Percentiles rank a stretch among this genome's conserved stretches.
Evolutionary conservation across 768 basidiomycete genomes (phyloP).

Genomic region (Mycena vulgaris): DNA sequence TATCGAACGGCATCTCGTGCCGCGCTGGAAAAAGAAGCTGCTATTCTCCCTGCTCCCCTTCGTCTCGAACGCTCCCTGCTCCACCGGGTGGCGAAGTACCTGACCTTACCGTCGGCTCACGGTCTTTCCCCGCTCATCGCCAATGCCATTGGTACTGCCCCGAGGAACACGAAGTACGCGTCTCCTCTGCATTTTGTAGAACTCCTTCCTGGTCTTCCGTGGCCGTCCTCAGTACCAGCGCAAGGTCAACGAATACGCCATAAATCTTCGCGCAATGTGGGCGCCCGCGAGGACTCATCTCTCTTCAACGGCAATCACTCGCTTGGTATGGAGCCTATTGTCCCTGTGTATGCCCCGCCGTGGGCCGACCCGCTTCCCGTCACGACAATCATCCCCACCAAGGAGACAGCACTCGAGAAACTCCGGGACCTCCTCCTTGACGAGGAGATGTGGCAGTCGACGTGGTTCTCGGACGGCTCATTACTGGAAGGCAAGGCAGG

Average conservation of each 20-base stretch:
- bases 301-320: not conserved
- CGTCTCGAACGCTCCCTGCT: not conserved
- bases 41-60: not conserved
- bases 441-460: not conserved
- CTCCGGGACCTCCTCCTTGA: not conserved
- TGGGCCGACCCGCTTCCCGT: not conserved
- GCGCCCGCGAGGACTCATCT: not conserved
- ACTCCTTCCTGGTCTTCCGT: not conserved
- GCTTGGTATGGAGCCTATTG: conserved; percentile 2
- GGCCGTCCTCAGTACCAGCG: not conserved
- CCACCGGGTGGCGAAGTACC: not conserved
- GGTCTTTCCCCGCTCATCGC: not conserved
- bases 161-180: not conserved
- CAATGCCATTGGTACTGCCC: not conserved
- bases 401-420: not conserved
- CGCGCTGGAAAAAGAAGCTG: not conserved
- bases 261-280: not conserved
- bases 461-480: conserved; percentile 22
- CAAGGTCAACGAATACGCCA: not conserved
- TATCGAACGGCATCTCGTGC: not conserved
- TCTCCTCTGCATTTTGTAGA: not conserved
- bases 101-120: not conserved
- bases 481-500: too few relatives aligned
- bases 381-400: not conserved
- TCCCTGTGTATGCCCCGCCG: not conserved